A percentile compares a stretch with the other conserved stretches of the same genome.
Evolutionary conservation across 2,329 filamentous ascomycete genomes (phyloP).

Genomic region (Onygenales sp.): DNA sequence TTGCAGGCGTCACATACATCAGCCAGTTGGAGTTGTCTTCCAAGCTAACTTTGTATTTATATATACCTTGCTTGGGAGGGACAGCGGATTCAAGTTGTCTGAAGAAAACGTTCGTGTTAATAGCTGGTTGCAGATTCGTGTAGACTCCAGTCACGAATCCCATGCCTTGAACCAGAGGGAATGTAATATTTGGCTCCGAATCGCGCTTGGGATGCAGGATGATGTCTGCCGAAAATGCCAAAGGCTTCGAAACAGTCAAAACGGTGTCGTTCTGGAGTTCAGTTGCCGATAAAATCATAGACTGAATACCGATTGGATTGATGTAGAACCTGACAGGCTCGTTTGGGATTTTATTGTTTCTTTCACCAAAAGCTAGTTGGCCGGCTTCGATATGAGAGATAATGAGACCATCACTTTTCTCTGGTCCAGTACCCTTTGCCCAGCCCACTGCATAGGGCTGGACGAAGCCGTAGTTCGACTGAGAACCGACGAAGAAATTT

Average conservation of each 20-base stretch:
- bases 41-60: slow-evolving; percentile 66
- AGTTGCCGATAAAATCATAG: slow-evolving; percentile 65
- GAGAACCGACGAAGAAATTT: slow-evolving; percentile 68
- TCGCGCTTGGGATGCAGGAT: slow-evolving; percentile 51
- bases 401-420: slow-evolving; percentile 65
- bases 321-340: slow-evolving; percentile 61
- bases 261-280: slow-evolving; percentile 57
- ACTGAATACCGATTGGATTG: slow-evolving; percentile 74
- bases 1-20: slow-evolving; percentile 59
- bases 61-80: slow-evolving; percentile 52
- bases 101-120: slow-evolving; percentile 70
- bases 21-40: slow-evolving; percentile 70
- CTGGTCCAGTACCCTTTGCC: slow-evolving; percentile 53
- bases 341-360: slow-evolving; percentile 42
- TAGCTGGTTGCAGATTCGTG: slow-evolving; percentile 56
- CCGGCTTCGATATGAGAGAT: slow-evolving; percentile 62
- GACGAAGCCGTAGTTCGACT: slow-evolving; percentile 60
- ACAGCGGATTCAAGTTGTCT: slow-evolving; percentile 48
- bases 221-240: slow-evolving; percentile 55
- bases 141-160: slow-evolving; percentile 75
- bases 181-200: slow-evolving; percentile 54
- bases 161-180: slow-evolving; percentile 85
- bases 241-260: slow-evolving; percentile 43
- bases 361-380: slow-evolving; percentile 57
- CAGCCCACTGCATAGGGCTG: slow-evolving; percentile 66